Evolutionary conservation across 2,329 filamentous ascomycete genomes (phyloP).

Genomic region (Aspergillus novofumigatus): DNA sequence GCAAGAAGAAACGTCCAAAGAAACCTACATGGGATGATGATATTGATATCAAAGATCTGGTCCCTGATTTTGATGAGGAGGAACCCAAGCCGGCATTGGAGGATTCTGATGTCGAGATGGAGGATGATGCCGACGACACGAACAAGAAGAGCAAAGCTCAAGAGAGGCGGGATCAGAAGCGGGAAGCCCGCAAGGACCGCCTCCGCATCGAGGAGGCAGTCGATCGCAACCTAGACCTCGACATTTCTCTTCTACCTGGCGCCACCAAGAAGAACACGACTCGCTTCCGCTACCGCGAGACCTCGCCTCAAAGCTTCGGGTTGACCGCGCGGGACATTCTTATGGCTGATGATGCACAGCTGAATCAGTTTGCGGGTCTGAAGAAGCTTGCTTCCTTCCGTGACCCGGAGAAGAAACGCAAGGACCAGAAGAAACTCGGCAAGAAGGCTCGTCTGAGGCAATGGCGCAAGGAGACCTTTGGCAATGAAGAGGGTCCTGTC

Average conservation of each 20-base stretch:
- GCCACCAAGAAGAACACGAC: slow-evolving; percentile 50
- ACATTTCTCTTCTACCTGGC: slow-evolving; percentile 57
- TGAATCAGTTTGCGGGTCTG: slow-evolving; percentile 87
- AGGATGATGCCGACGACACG: slow-evolving; percentile 38
- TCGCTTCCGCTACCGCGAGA: slow-evolving; percentile 88
- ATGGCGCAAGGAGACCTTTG: slow-evolving; percentile 72
- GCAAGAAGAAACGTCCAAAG: slow-evolving; percentile 62
- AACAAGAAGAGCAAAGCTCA: slow-evolving; percentile 44
- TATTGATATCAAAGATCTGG: slow-evolving; percentile 90
- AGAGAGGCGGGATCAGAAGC: slow-evolving; percentile 58
- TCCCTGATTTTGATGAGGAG: slow-evolving; percentile 83
- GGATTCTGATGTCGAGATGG: slow-evolving; percentile 53
- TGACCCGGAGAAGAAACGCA: slow-evolving; percentile 81
- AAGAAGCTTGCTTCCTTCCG: slow-evolving; percentile 93
- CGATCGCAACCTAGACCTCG: slow-evolving; percentile 73
- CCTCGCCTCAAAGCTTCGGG: slow-evolving; percentile 83
- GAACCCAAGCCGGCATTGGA: slow-evolving; percentile 53
- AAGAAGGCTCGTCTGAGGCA: slow-evolving; percentile 89
- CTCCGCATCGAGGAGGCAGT: slow-evolving; percentile 81
- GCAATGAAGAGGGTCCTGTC: slow-evolving; percentile 51
- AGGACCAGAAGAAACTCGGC: slow-evolving; percentile 79
- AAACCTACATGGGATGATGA: slow-evolving; percentile 95
- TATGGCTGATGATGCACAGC: slow-evolving; percentile 75
- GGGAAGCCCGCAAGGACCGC: slow-evolving; percentile 73
- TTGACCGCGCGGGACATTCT: slow-evolving; percentile 88